These are phyloP conservation scores for Boletus subcaerulescens DNA, from an alignment of 768 basidiomycete species.

Conservation along the genomic window DNA sequence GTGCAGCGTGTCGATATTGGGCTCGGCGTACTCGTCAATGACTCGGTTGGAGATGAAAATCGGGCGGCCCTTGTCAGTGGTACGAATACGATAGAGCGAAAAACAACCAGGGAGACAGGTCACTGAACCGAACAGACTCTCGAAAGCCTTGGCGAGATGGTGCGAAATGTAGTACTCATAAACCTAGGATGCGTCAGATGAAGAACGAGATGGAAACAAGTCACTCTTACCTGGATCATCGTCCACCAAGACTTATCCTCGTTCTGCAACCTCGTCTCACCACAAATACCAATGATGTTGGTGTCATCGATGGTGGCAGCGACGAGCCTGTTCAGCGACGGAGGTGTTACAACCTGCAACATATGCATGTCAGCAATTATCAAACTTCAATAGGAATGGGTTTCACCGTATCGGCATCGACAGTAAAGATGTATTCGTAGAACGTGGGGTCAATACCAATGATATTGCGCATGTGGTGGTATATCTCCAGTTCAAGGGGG, in stretches of 20 bases:
- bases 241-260: constrained; percentile 73
- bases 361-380: constrained; percentile 12
- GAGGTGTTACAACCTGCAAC: constrained; percentile 55
- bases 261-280: constrained; percentile 67
- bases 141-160: constrained; percentile 66
- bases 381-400: not conserved
- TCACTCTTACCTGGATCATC: constrained; percentile 58
- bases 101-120: constrained; percentile 75
- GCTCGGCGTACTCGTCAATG: constrained; percentile 67
- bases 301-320: constrained; percentile 59
- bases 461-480: constrained; percentile 73
- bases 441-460: constrained; percentile 74
- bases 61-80: constrained; percentile 69
- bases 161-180: constrained; percentile 71
- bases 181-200: constrained; percentile 37
- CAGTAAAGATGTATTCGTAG: constrained; percentile 72
- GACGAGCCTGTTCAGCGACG: constrained; percentile 66
- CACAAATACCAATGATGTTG: constrained; percentile 64
- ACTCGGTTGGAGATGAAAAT: constrained; percentile 71
- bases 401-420: constrained; percentile 64
- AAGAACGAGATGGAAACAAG: not conserved
- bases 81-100: constrained; percentile 66
- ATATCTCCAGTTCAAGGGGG: constrained; percentile 66
- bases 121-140: constrained; percentile 66
- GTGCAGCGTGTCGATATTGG: constrained; percentile 65